phyloP scores from a whole-genome alignment of 1,284 basidiomycete species.

The Ceratorhiza oryzae-sativae region DNA sequence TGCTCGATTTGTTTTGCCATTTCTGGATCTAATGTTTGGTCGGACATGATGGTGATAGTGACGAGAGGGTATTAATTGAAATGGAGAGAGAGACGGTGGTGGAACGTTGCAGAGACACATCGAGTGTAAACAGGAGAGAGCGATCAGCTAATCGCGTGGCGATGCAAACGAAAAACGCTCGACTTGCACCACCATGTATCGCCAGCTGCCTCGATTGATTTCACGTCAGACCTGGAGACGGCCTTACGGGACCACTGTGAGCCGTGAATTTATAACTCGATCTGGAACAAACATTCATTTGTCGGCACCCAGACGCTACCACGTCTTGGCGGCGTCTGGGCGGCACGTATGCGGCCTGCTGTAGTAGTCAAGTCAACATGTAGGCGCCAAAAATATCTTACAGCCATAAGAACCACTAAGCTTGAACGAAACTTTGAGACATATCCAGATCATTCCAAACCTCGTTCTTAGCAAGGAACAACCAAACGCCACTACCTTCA shows the following conservation, averaged over 20 bases:
- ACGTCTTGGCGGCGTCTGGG: not conserved
- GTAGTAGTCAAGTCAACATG: not conserved
- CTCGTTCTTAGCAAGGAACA: not conserved
- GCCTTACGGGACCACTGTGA: not conserved
- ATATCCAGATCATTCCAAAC: not conserved
- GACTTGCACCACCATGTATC: not conserved
- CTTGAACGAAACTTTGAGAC: not conserved
- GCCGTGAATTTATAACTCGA: not conserved
- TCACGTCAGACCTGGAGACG: constrained; percentile 11
- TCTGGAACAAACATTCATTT: not conserved
- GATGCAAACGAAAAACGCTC: not conserved
- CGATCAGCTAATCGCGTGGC: not conserved
- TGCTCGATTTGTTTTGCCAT: constrained; percentile 15
- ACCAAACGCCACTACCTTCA: not conserved
- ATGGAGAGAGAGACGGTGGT: not conserved
- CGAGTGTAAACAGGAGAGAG: constrained; percentile 3
- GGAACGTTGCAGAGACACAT: not conserved
- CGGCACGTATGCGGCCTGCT: not conserved
- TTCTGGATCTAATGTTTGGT: constrained; percentile 4
- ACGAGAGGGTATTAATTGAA: not conserved
- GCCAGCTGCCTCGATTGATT: constrained; percentile 9
- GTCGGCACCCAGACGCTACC: not conserved
- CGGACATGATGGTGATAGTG: constrained; percentile 8
- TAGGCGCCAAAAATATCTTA: not conserved
- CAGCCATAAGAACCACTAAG: not conserved